Evolutionary conservation across 805 yeast genomes (phyloP).

Genomic region (Spathaspora sp.): DNA sequence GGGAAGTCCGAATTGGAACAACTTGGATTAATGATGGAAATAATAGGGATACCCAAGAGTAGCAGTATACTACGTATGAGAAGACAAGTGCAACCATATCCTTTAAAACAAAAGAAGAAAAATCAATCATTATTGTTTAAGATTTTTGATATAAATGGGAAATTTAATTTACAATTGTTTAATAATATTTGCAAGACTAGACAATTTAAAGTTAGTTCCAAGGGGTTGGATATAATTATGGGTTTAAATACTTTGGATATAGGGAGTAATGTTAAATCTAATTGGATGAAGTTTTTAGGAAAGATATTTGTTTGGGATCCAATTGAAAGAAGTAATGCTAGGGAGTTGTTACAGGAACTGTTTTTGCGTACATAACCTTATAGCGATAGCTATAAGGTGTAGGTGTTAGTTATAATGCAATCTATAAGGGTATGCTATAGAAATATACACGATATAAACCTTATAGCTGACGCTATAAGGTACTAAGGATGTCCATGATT

Average conservation of each 20-base stretch:
- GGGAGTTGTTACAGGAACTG: slow-evolving; percentile 18
- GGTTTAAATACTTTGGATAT: slow-evolving; percentile 10
- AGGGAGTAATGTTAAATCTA: slow-evolving; percentile 1
- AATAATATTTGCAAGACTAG: slow-evolving; percentile 17
- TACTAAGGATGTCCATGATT: slow-evolving; percentile 53
- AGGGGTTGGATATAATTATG: slow-evolving; percentile 26
- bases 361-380: slow-evolving; percentile 13
- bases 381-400: too few species aligned
- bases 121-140: slow-evolving; percentile 34
- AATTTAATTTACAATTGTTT: slow-evolving; percentile 30
- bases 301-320: slow-evolving; percentile 37
- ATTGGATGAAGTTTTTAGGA: slow-evolving; percentile 24
- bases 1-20: slow-evolving; percentile 49
- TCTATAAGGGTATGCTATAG: too few species aligned
- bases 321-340: slow-evolving; percentile 23
- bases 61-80: slow-evolving; percentile 37
- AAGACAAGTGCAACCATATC: slow-evolving; percentile 18
- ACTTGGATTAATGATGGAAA: slow-evolving; percentile 37
- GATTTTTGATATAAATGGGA: slow-evolving; percentile 37
- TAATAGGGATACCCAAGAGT: slow-evolving; percentile 47
- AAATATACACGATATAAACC: background rate
- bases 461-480: too few species aligned
- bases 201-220: slow-evolving; percentile 25
- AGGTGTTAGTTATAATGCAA: too few species aligned
- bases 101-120: slow-evolving; percentile 11